Evolutionary conservation across 331 rosid genomes (phyloP).

Genomic region (Quercus tomentella): DNA sequence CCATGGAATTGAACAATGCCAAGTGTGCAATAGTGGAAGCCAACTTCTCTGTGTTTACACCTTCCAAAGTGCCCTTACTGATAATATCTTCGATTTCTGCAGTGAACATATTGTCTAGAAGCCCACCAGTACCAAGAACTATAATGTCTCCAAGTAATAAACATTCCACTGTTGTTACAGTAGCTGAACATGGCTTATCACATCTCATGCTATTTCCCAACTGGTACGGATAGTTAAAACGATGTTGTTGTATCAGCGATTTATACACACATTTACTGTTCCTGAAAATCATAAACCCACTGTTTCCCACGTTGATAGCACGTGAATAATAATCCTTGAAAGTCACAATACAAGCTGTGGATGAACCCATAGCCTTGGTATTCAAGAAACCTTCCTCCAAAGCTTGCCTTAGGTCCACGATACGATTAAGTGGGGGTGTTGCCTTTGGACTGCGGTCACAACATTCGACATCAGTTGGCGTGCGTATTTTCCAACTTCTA

Average conservation of each 20-base stretch:
- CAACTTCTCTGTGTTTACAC: not conserved
- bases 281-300: constrained; percentile 25
- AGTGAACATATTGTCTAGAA: constrained; percentile 20
- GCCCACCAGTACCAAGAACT: constrained; percentile 23
- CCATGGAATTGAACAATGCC: not conserved
- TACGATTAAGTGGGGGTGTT: not conserved
- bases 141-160: constrained; percentile 5
- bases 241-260: not conserved
- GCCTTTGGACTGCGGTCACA: no score
- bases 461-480: constrained; percentile 1
- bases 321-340: not conserved
- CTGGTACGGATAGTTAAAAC: constrained; percentile 12
- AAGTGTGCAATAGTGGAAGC: not conserved
- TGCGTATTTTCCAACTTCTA: constrained; percentile 17
- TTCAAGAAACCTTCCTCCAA: not conserved
- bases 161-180: not conserved
- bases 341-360: constrained; percentile 24
- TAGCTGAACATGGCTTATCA: not conserved
- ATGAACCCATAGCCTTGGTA: not conserved
- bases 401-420: not conserved
- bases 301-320: constrained; percentile 16
- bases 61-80: not conserved
- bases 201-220: not conserved
- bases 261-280: not conserved
- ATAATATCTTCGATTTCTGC: constrained; percentile 17